Evolutionary conservation across 1,139 yeast species (phyloP).

Genomic region (Nakaseomyces bracarensis): DNA sequence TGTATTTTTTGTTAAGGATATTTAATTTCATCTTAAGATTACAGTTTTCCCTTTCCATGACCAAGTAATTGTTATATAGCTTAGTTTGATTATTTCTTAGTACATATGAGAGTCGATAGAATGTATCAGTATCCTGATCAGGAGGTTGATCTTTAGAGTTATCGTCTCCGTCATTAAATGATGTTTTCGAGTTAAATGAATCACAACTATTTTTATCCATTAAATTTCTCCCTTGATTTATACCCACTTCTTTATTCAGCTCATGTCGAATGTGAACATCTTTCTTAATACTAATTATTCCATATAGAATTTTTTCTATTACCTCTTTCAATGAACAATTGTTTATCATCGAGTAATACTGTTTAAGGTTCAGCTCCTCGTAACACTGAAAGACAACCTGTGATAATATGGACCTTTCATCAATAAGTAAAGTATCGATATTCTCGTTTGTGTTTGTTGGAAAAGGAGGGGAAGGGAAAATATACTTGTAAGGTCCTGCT

Average conservation of each 20-base stretch:
- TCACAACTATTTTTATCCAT: too few species aligned
- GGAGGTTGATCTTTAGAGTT: too few species aligned
- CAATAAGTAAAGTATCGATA: not conserved
- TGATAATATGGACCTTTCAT: not conserved
- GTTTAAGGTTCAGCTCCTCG: not conserved
- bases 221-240: not conserved
- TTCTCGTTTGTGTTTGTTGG: conserved; percentile 1
- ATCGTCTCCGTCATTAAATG: too few species aligned
- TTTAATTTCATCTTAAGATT: not conserved
- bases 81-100: too few species aligned
- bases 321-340: conserved; percentile 1
- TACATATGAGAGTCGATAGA: too few species aligned
- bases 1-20: not conserved
- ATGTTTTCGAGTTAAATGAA: too few species aligned
- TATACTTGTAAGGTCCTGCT: conserved; percentile 1
- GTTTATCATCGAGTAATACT: not conserved
- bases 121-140: too few species aligned
- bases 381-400: not conserved
- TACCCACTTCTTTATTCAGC: not conserved
- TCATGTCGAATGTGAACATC: not conserved
- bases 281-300: not conserved
- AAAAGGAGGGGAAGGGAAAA: conserved; percentile 3
- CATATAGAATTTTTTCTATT: not conserved
- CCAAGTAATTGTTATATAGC: too few species aligned
- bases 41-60: too few species aligned